Percentiles rank a stretch among this genome's conserved stretches.
phyloP scores from a whole-genome alignment of 495 filamentous ascomycete genomes.

The Xylaria cubensis region DNA sequence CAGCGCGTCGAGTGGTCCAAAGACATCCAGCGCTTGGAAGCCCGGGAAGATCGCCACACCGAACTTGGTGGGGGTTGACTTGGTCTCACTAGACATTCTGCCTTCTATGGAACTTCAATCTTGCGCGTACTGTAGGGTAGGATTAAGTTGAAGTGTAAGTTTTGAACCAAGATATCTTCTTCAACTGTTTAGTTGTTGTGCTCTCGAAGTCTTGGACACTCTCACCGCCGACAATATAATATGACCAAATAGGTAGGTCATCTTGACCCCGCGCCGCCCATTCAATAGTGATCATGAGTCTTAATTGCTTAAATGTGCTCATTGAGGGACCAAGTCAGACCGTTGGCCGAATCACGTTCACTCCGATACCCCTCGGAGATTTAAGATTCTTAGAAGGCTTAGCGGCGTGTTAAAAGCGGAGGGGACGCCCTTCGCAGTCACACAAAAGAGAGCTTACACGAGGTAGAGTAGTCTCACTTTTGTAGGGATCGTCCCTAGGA shows the following conservation, averaged over 20 bases:
- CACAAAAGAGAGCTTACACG: no score
- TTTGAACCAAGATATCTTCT: background rate
- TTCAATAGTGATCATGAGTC: background rate
- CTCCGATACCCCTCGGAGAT: conserved; percentile 17
- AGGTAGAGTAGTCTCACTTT: background rate
- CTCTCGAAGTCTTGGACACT: background rate
- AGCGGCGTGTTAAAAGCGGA: background rate
- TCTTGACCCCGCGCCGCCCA: background rate
- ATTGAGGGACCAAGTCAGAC: conserved; percentile 1
- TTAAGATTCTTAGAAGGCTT: conserved; percentile 3
- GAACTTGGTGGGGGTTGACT: conserved; percentile 38
- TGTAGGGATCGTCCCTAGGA: background rate
- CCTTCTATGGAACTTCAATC: background rate
- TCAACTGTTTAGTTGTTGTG: background rate
- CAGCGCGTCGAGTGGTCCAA: conserved; percentile 68
- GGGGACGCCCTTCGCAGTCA: background rate
- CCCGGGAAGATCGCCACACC: conserved; percentile 52
- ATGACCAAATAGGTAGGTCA: conserved; percentile 4
- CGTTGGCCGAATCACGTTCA: background rate
- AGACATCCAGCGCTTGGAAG: conserved; percentile 60
- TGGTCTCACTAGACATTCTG: background rate
- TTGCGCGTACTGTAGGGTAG: background rate
- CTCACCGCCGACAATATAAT: background rate
- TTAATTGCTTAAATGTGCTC: background rate
- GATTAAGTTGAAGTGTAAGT: background rate